Conservation (phyloP, 2,329 filamentous ascomycete species). For the Pseudopithomyces chartarum region DNA sequence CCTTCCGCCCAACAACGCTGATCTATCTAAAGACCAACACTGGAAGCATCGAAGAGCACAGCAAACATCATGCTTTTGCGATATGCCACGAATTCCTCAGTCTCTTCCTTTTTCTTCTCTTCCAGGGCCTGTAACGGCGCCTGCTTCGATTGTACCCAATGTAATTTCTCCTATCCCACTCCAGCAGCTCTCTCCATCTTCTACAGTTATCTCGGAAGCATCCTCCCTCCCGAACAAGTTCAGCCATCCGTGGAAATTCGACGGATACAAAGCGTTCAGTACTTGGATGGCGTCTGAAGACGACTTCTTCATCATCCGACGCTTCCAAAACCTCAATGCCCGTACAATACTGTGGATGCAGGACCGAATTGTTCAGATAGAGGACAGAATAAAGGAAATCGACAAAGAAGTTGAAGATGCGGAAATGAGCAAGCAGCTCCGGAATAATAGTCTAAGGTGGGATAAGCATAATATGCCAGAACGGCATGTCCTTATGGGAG, state of each 20-base stretch:
- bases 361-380: conserved; percentile 20
- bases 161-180: neutral
- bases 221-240: neutral
- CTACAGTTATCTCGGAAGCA: neutral
- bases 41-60: neutral
- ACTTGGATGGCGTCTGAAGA: conserved; percentile 37
- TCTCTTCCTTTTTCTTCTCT: neutral
- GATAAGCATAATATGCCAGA: conserved; percentile 14
- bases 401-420: conserved; percentile 11
- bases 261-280: conserved; percentile 32
- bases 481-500: conserved; percentile 18
- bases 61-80: neutral
- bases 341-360: conserved; percentile 31
- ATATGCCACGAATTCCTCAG: neutral
- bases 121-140: conserved; percentile 4
- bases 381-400: conserved; percentile 15
- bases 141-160: neutral
- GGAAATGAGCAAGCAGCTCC: neutral
- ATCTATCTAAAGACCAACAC: conserved; percentile 1
- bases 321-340: conserved; percentile 32
- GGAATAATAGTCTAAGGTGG: conserved; percentile 21
- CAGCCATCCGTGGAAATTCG: conserved; percentile 25
- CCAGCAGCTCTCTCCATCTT: neutral
- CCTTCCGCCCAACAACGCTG: neutral
- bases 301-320: conserved; percentile 36